phyloP scores from a whole-genome alignment of 176 grass and related monocot genomes.

The Oryza brachyantha region DNA sequence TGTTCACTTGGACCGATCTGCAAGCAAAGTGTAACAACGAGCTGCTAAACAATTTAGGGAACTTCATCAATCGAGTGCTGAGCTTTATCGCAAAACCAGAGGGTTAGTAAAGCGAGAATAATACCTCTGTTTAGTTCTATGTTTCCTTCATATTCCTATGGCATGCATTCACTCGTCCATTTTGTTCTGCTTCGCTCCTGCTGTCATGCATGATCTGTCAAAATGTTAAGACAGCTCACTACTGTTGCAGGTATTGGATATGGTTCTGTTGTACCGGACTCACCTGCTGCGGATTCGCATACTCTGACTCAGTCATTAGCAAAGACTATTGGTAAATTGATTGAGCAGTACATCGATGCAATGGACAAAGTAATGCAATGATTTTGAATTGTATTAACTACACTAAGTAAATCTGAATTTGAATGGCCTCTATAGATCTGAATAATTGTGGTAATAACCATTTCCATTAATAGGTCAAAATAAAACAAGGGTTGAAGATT shows the following conservation, averaged over 20 bases:
- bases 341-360: conserved; percentile 64
- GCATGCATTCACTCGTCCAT: neutral
- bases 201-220: neutral
- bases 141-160: neutral
- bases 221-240: neutral
- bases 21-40: conserved; percentile 72
- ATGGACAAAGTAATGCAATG: conserved; percentile 76
- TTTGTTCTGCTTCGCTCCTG: neutral
- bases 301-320: conserved; percentile 39
- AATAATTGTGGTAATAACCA: conserved; percentile 3
- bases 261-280: conserved; percentile 66
- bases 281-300: conserved; percentile 51
- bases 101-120: conserved; percentile 38
- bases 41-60: conserved; percentile 71
- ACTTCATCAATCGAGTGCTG: conserved; percentile 83
- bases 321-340: conserved; percentile 54
- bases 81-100: conserved; percentile 74
- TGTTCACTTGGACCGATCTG: conserved; percentile 74
- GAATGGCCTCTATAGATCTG: neutral
- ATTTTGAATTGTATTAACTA: neutral
- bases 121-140: neutral
- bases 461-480: conserved; percentile 63
- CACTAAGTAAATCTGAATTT: neutral
- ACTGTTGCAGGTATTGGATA: conserved; percentile 58
- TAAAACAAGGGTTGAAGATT: conserved; percentile 78